Evolutionary conservation across 495 filamentous ascomycete species (phyloP), one percentile per base, ranked within the genome.

Genomic region (Talaromyces trachyspermus): DNA sequence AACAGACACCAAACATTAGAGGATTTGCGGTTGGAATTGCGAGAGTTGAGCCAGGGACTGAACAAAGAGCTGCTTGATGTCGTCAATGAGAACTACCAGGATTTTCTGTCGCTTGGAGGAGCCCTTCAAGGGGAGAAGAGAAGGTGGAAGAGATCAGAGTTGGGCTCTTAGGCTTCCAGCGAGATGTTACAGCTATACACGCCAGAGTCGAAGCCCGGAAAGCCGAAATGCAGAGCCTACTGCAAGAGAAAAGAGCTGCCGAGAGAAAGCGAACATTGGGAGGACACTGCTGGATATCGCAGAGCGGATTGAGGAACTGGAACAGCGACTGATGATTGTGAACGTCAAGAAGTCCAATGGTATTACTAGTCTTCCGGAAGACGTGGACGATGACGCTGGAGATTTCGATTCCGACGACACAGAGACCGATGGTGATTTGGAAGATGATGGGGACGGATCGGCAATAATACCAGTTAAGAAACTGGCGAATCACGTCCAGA

Each of bases 1-100:
- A 83, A 89, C 58, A 83, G 92, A 1, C 90, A 96, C 59, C 92
- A 98, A 60, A 95, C 88, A 2, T 86, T 99, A 39, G 91, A 95
- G 62, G 94, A 99, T 62, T 73, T 99, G 14, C 86, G 90, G 12
- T 63, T 81, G 22, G 94, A 99, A 54, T 73, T 99, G 3, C 81
- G 89, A 12, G 73, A 84, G 36, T 76, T 92, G 19, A 81, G 79
- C 48, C 77, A 84, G 51, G 71, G 80, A 14, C 77, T 97, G 40
- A 82, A 78, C 50, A 81, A 82, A 46, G 91, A 99, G 61, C 70
- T 99, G 7, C 72, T 97, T 4, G 90, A 95, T 61, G 77, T 97
- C 1, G 90, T 99, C 50, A 97, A 97, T 59, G 74, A 84, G 24
- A 90, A 97, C 62, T 96, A 96, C 61, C 80, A 84, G 32, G 87